Conservation (phyloP, 108 stramenopile species). For the Fistulifera solaris region DNA sequence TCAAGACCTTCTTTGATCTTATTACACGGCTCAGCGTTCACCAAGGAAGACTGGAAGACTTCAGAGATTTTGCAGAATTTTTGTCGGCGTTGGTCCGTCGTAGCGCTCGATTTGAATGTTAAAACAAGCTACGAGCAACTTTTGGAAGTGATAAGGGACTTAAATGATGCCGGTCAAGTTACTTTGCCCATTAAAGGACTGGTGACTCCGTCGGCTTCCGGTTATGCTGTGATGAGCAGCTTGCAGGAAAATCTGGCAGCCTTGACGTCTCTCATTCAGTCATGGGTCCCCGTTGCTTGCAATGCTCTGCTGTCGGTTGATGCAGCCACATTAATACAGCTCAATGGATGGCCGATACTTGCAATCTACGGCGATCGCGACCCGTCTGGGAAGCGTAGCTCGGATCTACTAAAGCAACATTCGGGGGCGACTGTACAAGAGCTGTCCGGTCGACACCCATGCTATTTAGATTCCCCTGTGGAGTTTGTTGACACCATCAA, state of each 20-base stretch:
- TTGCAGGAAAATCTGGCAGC: neutral
- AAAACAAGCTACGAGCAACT: constrained; percentile 30
- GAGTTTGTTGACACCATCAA: constrained; percentile 36
- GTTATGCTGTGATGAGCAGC: constrained; percentile 31
- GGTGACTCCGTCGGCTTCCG: constrained; percentile 72
- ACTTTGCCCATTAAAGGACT: constrained; percentile 16
- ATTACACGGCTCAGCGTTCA: constrained; percentile 63
- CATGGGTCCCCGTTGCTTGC: constrained; percentile 72
- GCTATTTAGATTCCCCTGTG: constrained; percentile 61
- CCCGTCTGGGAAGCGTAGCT: constrained; percentile 27
- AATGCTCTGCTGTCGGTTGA: constrained; percentile 20
- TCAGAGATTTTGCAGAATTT: constrained; percentile 43
- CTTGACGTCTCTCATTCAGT: constrained; percentile 19
- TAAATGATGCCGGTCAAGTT: constrained; percentile 16
- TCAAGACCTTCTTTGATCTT: constrained; percentile 23
- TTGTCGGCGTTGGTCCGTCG: constrained; percentile 22
- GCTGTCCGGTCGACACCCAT: constrained; percentile 58
- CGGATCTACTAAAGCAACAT: constrained; percentile 25
- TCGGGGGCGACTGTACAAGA: constrained; percentile 39
- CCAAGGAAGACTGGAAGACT: constrained; percentile 72
- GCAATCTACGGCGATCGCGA: constrained; percentile 65
- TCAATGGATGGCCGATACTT: constrained; percentile 22
- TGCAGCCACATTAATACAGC: neutral
- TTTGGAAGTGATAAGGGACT: constrained; percentile 18
- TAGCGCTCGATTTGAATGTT: constrained; percentile 60